phyloP scores from a whole-genome alignment of 2,329 filamentous ascomycete genomes.

The Beauveria varroae region DNA sequence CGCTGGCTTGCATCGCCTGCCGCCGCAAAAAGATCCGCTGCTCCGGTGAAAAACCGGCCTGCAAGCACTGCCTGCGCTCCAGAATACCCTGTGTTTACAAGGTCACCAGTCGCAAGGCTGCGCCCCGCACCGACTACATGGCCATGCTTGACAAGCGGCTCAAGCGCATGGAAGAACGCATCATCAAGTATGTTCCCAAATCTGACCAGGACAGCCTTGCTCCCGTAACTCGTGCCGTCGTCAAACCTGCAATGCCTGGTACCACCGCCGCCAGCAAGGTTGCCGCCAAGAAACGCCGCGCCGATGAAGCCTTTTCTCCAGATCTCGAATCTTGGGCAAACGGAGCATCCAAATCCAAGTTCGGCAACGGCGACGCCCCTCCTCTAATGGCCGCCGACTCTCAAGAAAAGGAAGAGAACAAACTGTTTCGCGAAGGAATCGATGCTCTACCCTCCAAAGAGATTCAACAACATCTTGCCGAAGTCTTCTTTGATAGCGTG shows the following conservation, averaged over 20 bases:
- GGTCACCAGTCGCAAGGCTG: constrained; percentile 87
- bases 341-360: constrained; percentile 42
- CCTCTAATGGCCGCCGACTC: constrained; percentile 44
- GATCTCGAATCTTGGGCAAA: constrained; percentile 78
- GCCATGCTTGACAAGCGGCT: constrained; percentile 94
- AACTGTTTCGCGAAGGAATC: constrained; percentile 70
- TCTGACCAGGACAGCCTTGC: constrained; percentile 63
- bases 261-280: constrained; percentile 36
- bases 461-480: constrained; percentile 85
- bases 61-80: constrained; percentile 90
- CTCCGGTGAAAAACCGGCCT: constrained; percentile 94
- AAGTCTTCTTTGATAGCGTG: constrained; percentile 91
- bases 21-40: constrained; percentile 96
- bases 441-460: constrained; percentile 79
- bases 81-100: constrained; percentile 97
- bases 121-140: constrained; percentile 96
- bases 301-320: constrained; percentile 79
- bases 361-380: constrained; percentile 30
- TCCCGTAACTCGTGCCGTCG: constrained; percentile 68
- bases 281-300: constrained; percentile 68
- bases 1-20: constrained; percentile 91
- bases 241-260: constrained; percentile 68
- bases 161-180: constrained; percentile 95
- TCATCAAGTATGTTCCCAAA: constrained; percentile 91
- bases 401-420: constrained; percentile 65